Conservation (phyloP, 495 filamentous ascomycete genomes). For the Cryomyces antarcticus region DNA sequence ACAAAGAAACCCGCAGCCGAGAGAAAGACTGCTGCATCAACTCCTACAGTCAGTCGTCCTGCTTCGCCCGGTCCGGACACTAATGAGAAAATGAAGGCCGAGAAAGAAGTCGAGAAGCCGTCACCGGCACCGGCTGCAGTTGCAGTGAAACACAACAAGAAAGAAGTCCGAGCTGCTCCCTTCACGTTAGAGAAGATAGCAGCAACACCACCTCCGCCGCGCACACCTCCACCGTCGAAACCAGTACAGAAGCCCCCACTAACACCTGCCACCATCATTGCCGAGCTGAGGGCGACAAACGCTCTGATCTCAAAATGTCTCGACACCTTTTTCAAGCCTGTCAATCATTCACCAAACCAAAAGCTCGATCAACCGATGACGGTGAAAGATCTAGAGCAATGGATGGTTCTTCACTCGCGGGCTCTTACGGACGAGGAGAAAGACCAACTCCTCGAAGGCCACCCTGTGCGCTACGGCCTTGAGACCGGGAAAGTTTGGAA, state of each 20-base stretch:
- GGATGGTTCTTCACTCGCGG: too few species aligned
- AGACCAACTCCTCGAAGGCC: background rate
- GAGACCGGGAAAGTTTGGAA: background rate
- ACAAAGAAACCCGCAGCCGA: slow-evolving; percentile 13
- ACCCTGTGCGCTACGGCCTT: background rate
- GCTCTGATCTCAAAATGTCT: background rate
- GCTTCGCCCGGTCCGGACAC: slow-evolving; percentile 14
- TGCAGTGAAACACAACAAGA: background rate
- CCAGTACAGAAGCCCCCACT: slow-evolving; percentile 1
- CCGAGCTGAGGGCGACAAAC: slow-evolving; percentile 2
- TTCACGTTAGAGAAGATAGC: background rate
- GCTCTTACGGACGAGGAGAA: background rate
- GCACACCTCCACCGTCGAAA: background rate
- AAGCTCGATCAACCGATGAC: background rate
- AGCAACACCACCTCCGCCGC: background rate
- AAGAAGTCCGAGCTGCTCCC: background rate
- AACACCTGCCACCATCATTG: slow-evolving; percentile 5
- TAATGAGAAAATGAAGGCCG: slow-evolving; percentile 7
- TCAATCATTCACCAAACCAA: background rate
- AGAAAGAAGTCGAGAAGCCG: background rate
- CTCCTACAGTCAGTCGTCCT: slow-evolving; percentile 21
- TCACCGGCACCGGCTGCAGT: background rate
- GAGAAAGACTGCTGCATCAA: slow-evolving; percentile 19
- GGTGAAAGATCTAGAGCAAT: too few species aligned
- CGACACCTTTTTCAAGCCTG: background rate